These are phyloP conservation scores for Luffa acutangula DNA, from an alignment of 306 rosid species.

Conservation along the genomic window DNA sequence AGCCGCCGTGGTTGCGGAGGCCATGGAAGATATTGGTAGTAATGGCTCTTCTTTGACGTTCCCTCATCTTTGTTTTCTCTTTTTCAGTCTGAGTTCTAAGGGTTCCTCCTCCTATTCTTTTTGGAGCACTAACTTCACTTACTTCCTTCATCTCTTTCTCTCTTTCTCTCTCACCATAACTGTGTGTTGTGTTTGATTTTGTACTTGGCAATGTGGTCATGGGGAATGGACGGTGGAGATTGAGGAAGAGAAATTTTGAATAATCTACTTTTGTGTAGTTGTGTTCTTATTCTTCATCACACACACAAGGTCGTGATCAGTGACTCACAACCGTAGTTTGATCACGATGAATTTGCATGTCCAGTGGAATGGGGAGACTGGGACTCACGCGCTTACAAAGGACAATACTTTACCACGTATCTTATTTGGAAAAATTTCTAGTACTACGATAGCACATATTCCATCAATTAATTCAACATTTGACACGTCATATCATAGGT, in stretches of 20 bases:
- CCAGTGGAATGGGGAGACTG: too few species aligned
- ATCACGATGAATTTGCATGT: too few species aligned
- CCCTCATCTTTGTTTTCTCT: conserved; percentile 48
- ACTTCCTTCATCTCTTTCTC: not conserved
- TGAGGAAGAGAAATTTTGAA: not conserved
- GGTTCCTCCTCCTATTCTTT: conserved; percentile 9
- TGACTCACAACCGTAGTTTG: too few species aligned
- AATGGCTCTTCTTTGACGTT: conserved; percentile 40
- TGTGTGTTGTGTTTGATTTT: not conserved
- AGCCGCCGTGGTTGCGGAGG: conserved; percentile 38
- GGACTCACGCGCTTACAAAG: too few species aligned
- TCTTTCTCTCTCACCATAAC: not conserved
- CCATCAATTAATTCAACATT: too few species aligned
- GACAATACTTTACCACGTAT: too few species aligned
- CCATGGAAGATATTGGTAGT: conserved; percentile 45
- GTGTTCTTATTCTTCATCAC: not conserved
- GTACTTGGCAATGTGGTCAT: not conserved
- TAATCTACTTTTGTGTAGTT: too few species aligned
- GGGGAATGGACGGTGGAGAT: not conserved
- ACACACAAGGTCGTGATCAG: too few species aligned
- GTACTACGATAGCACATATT: too few species aligned
- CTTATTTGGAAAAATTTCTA: too few species aligned
- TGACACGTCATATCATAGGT: too few species aligned
- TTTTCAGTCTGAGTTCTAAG: conserved; percentile 32
- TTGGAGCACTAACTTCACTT: not conserved